Evolutionary conservation across 257 asterid species (phyloP).

Genomic region (Ilex aquifolium): DNA sequence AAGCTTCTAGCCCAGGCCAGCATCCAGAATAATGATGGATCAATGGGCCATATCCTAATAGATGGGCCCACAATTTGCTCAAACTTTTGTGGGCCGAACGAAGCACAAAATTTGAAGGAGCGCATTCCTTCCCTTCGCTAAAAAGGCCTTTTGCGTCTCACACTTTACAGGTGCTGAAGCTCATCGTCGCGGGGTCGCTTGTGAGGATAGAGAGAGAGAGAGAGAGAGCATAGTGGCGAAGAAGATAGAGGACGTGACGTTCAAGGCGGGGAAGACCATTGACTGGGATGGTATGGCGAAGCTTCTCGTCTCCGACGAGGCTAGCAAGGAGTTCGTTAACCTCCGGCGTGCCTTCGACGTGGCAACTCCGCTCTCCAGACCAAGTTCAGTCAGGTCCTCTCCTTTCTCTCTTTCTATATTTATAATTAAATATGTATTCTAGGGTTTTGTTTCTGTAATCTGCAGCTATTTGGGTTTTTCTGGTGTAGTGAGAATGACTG

Average conservation of each 20-base stretch:
- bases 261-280: slow-evolving; percentile 71
- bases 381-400: slow-evolving; percentile 85
- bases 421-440: background rate
- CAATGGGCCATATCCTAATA: too few relatives aligned
- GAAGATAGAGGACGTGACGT: slow-evolving; percentile 77
- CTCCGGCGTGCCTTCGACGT: slow-evolving; percentile 96
- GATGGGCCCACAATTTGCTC: too few relatives aligned
- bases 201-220: background rate
- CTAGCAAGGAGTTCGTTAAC: slow-evolving; percentile 75
- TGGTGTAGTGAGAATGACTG: background rate
- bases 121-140: too few relatives aligned
- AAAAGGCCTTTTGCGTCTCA: too few relatives aligned
- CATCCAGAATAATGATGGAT: too few relatives aligned
- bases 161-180: too few relatives aligned
- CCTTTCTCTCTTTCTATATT: background rate
- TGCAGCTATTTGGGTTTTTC: too few relatives aligned
- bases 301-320: slow-evolving; percentile 85
- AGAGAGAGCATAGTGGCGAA: slow-evolving; percentile 84
- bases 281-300: slow-evolving; percentile 99
- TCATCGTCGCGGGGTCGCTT: too few relatives aligned
- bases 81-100: too few relatives aligned
- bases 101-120: too few relatives aligned
- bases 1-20: too few relatives aligned
- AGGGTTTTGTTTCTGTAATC: slow-evolving; percentile 7
- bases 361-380: slow-evolving; percentile 84